Conservation (phyloP, 2,329 filamentous ascomycete species). For the Clonostachys rhizophaga region DNA sequence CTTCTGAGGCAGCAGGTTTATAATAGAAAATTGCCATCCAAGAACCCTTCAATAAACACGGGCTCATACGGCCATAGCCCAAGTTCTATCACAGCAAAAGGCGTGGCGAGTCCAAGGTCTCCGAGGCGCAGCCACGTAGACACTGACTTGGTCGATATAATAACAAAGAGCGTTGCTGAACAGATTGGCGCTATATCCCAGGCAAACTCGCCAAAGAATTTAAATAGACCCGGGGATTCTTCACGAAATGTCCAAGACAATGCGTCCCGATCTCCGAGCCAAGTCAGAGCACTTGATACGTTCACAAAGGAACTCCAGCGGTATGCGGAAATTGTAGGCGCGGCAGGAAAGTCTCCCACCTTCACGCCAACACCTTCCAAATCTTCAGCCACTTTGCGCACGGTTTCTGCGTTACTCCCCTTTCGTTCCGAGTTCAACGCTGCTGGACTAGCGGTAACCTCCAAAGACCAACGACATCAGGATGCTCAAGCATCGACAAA, state of each 20-base stretch:
- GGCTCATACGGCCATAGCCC: no score
- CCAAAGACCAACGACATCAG: slow-evolving; percentile 33
- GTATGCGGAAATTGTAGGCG: slow-evolving; percentile 24
- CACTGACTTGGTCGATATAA: slow-evolving; percentile 34
- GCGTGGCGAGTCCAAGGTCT: background rate
- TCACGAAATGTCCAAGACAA: slow-evolving; percentile 2
- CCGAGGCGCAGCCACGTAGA: slow-evolving; percentile 18
- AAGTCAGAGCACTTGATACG: slow-evolving; percentile 31
- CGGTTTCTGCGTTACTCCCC: slow-evolving; percentile 46
- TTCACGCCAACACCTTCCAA: slow-evolving; percentile 32
- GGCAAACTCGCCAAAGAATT: background rate
- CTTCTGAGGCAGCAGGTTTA: no score
- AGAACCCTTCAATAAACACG: no score
- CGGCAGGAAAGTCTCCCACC: slow-evolving; percentile 27
- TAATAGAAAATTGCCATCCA: no score
- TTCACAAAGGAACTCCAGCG: slow-evolving; percentile 21
- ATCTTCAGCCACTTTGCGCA: slow-evolving; percentile 39
- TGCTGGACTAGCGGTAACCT: slow-evolving; percentile 53
- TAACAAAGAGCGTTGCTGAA: slow-evolving; percentile 37
- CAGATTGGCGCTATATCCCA: slow-evolving; percentile 18
- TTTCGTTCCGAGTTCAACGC: slow-evolving; percentile 47
- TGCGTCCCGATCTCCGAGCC: slow-evolving; percentile 36
- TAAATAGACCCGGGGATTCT: background rate
- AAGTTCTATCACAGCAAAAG: no score
- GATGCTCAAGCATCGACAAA: slow-evolving; percentile 3